A percentile compares a stretch with the other conserved stretches of the same genome.
These are phyloP conservation scores for Coemansia sp. DNA, from an alignment of 192 early-diverging fungal species.

Conservation along the genomic window DNA sequence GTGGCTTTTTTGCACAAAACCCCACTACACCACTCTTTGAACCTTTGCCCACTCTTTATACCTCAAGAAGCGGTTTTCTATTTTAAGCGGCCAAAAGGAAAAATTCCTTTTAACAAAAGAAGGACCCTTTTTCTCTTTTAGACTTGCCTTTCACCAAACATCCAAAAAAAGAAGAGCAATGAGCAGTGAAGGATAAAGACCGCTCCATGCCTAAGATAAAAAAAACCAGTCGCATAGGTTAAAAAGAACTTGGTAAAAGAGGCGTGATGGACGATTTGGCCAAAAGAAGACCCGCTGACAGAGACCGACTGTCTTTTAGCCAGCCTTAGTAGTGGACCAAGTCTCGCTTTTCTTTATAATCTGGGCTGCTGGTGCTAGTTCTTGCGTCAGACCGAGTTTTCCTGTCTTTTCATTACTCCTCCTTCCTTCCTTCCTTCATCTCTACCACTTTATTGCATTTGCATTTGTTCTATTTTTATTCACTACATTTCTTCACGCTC, in stretches of 20 bases:
- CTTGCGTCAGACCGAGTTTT: neutral
- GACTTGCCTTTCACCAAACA: constrained; percentile 2
- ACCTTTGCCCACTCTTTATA: neutral
- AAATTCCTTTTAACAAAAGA: neutral
- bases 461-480: neutral
- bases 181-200: neutral
- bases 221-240: neutral
- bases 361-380: neutral
- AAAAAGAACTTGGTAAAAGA: constrained; percentile 10
- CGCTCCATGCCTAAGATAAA: neutral
- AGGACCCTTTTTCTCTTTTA: constrained; percentile 4
- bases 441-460: neutral
- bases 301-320: neutral
- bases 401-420: neutral
- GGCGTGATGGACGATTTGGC: neutral
- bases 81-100: neutral
- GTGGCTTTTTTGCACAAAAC: constrained; percentile 1
- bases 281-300: neutral
- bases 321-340: neutral
- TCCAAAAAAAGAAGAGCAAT: neutral
- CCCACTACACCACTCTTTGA: neutral
- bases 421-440: neutral
- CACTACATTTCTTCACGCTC: neutral
- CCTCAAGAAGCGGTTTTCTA: neutral
- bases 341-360: constrained; percentile 8